These are phyloP conservation scores for Senna siamea DNA, from an alignment of 306 rosid genomes.

Conservation along the genomic window DNA sequence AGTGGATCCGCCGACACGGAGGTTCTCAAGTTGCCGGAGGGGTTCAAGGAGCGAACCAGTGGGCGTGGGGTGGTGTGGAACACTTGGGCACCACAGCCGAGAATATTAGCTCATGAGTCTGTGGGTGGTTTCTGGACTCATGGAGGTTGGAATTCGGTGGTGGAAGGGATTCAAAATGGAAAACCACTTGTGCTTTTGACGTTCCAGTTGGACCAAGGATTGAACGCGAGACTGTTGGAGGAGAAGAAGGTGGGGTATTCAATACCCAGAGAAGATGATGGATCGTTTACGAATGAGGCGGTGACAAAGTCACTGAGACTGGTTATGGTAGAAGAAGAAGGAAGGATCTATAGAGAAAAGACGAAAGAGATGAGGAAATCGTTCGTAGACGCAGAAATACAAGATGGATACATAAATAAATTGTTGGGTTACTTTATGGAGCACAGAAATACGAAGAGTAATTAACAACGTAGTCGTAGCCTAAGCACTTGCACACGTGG, in stretches of 20 bases:
- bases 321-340: slow-evolving; percentile 38
- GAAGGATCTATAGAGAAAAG: slow-evolving; percentile 38
- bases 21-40: too few species aligned
- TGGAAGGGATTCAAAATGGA: too few species aligned
- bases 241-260: too few species aligned
- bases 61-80: slow-evolving; percentile 44
- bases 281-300: slow-evolving; percentile 32
- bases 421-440: slow-evolving; percentile 15
- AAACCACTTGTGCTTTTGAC: too few species aligned
- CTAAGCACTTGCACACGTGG: too few species aligned
- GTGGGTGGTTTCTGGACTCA: slow-evolving; percentile 45
- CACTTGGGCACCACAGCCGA: slow-evolving; percentile 45
- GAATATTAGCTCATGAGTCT: slow-evolving; percentile 40
- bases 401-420: slow-evolving; percentile 10
- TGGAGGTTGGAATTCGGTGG: too few species aligned
- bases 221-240: too few species aligned
- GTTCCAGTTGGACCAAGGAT: too few species aligned
- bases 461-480: too few species aligned
- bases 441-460: background rate
- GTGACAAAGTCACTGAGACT: slow-evolving; percentile 10
- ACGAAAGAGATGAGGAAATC: slow-evolving; percentile 30
- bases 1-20: too few species aligned
- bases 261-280: too few species aligned
- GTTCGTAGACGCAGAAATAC: slow-evolving; percentile 27
- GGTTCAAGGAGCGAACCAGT: slow-evolving; percentile 44